Evolutionary conservation across 805 yeast species (phyloP).

Genomic region (Pichia deserticola): DNA sequence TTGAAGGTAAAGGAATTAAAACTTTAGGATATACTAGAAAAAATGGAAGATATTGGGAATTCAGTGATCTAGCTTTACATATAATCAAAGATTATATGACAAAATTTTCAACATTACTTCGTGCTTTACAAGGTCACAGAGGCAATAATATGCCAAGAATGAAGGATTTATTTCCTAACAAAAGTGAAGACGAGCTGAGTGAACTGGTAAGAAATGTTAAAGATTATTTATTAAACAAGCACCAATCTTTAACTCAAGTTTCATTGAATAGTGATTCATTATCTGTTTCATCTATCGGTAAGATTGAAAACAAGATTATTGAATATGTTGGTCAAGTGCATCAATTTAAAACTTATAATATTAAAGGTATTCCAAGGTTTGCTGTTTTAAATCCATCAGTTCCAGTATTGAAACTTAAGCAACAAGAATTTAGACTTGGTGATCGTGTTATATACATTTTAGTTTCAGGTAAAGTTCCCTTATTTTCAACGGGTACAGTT

Average conservation of each 20-base stretch:
- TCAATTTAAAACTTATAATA: conserved; percentile 45
- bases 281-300: conserved; percentile 54
- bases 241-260: conserved; percentile 47
- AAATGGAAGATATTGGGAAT: conserved; percentile 69
- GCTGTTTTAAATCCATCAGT: conserved; percentile 73
- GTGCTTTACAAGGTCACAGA: conserved; percentile 20
- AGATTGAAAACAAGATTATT: conserved; percentile 57
- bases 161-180: conserved; percentile 30
- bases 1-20: conserved; percentile 69
- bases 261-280: conserved; percentile 74
- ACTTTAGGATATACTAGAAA: conserved; percentile 82
- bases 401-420: conserved; percentile 62
- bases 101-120: conserved; percentile 57
- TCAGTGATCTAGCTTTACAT: conserved; percentile 63
- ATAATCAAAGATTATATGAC: conserved; percentile 54
- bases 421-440: conserved; percentile 77
- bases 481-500: conserved; percentile 85
- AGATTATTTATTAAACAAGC: conserved; percentile 43
- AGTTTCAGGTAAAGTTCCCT: conserved; percentile 83
- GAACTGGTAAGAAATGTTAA: conserved; percentile 29
- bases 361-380: conserved; percentile 75
- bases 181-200: conserved; percentile 37
- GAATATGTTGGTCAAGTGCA: conserved; percentile 34
- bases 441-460: conserved; percentile 83
- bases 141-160: conserved; percentile 32